Conservation (phyloP, 768 basidiomycete species). For the Phlegmacium glaucopus region DNA sequence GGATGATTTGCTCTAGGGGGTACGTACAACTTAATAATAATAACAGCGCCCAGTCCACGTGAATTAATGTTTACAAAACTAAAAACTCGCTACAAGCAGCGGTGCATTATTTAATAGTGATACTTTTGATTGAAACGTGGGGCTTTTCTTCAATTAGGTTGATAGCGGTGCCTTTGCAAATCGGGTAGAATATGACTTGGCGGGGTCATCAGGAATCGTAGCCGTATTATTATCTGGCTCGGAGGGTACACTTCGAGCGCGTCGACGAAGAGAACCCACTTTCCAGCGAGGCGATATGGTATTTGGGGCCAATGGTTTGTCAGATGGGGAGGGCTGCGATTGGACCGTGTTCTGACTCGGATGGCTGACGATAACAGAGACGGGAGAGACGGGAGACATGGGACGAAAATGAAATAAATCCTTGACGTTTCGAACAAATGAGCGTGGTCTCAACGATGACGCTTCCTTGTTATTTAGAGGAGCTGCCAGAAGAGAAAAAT, state of each 20-base stretch:
- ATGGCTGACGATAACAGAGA: constrained; percentile 18
- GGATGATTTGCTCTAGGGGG: too few species aligned
- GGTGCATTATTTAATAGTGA: not conserved
- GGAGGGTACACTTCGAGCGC: constrained; percentile 52
- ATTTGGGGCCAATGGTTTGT: constrained; percentile 17
- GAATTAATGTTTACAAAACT: too few species aligned
- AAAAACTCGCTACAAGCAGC: too few species aligned
- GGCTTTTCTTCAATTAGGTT: constrained; percentile 5
- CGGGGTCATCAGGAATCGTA: constrained; percentile 8
- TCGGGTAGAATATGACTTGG: constrained; percentile 7
- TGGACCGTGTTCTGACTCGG: constrained; percentile 8
- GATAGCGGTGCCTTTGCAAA: constrained; percentile 8
- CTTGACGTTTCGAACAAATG: constrained; percentile 61
- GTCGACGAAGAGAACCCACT: constrained; percentile 43
- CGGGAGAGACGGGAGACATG: constrained; percentile 32
- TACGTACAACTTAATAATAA: too few species aligned
- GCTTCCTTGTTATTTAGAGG: not conserved
- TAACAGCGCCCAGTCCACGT: too few species aligned
- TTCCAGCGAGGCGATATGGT: constrained; percentile 47
- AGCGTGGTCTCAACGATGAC: constrained; percentile 37
- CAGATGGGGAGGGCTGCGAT: constrained; percentile 5
- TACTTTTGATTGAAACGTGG: constrained; percentile 3
- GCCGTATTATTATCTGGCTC: constrained; percentile 19
- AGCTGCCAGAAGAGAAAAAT: constrained; percentile 4
- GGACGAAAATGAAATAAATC: constrained; percentile 54